These are phyloP conservation scores for Microdochium trichocladiopsis DNA, from an alignment of 2,329 filamentous ascomycete genomes.

Conservation along the genomic window DNA sequence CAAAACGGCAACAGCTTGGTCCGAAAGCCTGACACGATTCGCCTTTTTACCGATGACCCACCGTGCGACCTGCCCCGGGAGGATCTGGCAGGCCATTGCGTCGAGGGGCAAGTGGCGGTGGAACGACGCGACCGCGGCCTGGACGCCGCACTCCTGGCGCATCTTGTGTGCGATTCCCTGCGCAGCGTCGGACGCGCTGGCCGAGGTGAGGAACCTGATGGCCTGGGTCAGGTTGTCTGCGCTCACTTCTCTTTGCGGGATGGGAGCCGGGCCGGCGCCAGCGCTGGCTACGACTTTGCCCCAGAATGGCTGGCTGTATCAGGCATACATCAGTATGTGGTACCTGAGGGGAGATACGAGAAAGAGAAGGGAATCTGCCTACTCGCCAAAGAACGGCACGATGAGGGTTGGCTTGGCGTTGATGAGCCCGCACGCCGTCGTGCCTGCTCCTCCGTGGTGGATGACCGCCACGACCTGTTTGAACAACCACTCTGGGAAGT, in stretches of 20 bases:
- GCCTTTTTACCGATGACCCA: background rate
- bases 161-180: slow-evolving; percentile 24
- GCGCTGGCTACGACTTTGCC: slow-evolving; percentile 28
- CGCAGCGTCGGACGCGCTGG: slow-evolving; percentile 18
- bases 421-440: slow-evolving; percentile 45
- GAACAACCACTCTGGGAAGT: slow-evolving; percentile 41
- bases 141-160: slow-evolving; percentile 24
- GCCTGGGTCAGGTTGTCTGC: slow-evolving; percentile 22
- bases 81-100: slow-evolving; percentile 22
- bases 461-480: slow-evolving; percentile 46
- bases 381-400: slow-evolving; percentile 42
- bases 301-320: slow-evolving; percentile 29
- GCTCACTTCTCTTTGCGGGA: slow-evolving; percentile 24
- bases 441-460: slow-evolving; percentile 54
- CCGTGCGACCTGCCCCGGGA: background rate
- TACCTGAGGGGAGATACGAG: background rate
- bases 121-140: slow-evolving; percentile 28
- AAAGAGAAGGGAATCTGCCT: background rate
- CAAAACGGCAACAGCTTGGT: background rate
- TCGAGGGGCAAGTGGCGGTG: slow-evolving; percentile 23
- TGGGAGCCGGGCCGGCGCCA: slow-evolving; percentile 28
- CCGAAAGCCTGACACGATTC: background rate
- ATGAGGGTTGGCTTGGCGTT: slow-evolving; percentile 44
- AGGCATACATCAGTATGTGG: background rate
- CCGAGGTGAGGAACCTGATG: slow-evolving; percentile 23